Evolutionary conservation across 768 basidiomycete genomes (phyloP).

Genomic region (Macrocybe gigantea): DNA sequence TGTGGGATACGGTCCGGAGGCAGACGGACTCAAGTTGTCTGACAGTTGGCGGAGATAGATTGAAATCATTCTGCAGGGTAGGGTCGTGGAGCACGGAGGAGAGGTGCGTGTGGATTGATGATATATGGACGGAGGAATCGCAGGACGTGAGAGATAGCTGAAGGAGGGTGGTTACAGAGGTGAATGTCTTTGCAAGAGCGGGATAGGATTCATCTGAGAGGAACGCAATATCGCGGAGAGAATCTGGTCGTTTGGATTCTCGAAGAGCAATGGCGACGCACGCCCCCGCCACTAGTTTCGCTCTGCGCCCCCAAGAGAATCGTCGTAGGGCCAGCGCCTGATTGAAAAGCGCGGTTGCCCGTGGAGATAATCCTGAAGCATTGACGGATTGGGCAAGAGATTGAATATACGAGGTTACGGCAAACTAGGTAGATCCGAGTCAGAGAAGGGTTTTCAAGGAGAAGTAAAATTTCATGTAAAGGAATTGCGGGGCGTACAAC

Average conservation of each 20-base stretch:
- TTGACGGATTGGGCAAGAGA: constrained; percentile 54
- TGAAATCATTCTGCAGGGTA: constrained; percentile 11
- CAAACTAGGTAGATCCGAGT: constrained; percentile 34
- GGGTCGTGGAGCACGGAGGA: constrained; percentile 23
- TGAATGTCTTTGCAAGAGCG: constrained; percentile 32
- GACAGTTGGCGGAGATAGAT: constrained; percentile 25
- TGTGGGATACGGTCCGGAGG: constrained; percentile 35
- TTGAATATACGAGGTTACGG: constrained; percentile 59
- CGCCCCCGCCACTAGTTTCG: constrained; percentile 64
- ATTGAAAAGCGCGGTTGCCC: constrained; percentile 64
- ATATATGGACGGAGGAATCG: constrained; percentile 58
- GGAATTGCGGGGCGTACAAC: too few species aligned
- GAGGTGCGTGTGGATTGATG: constrained; percentile 49
- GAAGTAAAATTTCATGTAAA: too few species aligned
- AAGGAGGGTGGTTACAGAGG: constrained; percentile 42
- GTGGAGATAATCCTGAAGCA: constrained; percentile 54
- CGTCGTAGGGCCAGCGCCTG: constrained; percentile 53
- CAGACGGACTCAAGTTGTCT: constrained; percentile 33
- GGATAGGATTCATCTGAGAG: constrained; percentile 43
- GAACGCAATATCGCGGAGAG: constrained; percentile 65
- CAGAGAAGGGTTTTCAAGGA: constrained; percentile 10
- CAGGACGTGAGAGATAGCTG: constrained; percentile 28
- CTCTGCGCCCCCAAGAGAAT: constrained; percentile 71
- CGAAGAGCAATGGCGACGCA: constrained; percentile 67
- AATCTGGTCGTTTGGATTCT: constrained; percentile 63